phyloP scores from a whole-genome alignment of 495 filamentous ascomycete genomes.

The Penicillium chermesinum region DNA sequence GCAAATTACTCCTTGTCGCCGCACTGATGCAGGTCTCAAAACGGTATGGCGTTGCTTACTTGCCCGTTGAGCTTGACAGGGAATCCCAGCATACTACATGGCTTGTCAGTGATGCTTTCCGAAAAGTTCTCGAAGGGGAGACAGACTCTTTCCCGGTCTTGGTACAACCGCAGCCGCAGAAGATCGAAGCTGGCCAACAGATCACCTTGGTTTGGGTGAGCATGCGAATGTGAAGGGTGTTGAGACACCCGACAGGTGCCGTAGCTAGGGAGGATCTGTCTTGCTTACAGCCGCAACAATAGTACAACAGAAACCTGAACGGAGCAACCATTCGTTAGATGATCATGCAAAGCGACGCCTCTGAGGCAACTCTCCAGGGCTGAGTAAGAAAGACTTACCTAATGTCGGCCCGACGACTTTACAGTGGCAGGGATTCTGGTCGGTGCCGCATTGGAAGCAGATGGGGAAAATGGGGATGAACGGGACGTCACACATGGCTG shows the following conservation, averaged over 20 bases:
- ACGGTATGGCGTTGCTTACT: slow-evolving; percentile 51
- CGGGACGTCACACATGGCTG: slow-evolving; percentile 37
- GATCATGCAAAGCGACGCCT: neutral
- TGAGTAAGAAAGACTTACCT: slow-evolving; percentile 24
- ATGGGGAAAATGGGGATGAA: slow-evolving; percentile 44
- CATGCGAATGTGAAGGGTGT: too few species aligned
- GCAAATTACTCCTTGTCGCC: too few species aligned
- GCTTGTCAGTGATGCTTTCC: slow-evolving; percentile 12
- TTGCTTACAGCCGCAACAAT: slow-evolving; percentile 51
- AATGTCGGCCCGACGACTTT: slow-evolving; percentile 58
- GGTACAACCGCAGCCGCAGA: slow-evolving; percentile 56
- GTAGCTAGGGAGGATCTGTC: too few species aligned
- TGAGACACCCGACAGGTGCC: too few species aligned
- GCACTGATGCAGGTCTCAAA: slow-evolving; percentile 33
- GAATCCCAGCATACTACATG: slow-evolving; percentile 48
- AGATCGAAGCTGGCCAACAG: slow-evolving; percentile 54
- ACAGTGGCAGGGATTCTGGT: slow-evolving; percentile 58
- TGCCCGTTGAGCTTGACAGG: slow-evolving; percentile 52
- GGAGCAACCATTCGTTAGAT: neutral
- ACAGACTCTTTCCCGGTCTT: slow-evolving; percentile 53
- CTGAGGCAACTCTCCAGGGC: neutral
- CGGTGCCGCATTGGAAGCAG: slow-evolving; percentile 52
- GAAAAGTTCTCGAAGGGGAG: neutral
- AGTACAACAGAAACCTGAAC: slow-evolving; percentile 40
- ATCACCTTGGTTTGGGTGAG: slow-evolving; percentile 37